Evolutionary conservation across 2,329 filamentous ascomycete species (phyloP), one percentile per base, ranked within the genome.

Genomic region (Aspergillus oerlinghausenensis): DNA sequence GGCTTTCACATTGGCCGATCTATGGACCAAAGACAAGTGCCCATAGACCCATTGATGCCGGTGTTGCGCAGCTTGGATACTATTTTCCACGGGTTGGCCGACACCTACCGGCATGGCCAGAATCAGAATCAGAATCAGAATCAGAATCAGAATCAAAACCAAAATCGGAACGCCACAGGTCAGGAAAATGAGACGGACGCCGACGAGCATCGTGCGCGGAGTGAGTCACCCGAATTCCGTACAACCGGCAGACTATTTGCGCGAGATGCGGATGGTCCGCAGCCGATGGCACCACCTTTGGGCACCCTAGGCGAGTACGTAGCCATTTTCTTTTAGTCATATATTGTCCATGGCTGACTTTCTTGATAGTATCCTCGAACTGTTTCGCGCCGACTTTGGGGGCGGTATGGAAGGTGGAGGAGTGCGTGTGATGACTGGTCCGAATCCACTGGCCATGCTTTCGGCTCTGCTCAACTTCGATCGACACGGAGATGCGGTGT

Each of bases 401-500:
- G 50, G 49, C 38, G 17, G 45, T 35, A 43, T 49, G 2, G 40
- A 51, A 21, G 60, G 57, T 19, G 56, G 55, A 7, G 67, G 61
- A 25, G 59, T 63, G 29, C 66, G 59, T 43, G 59, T 67, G 11
- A 62, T 67, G 57, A 58, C 58, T 25, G 63, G 57, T 9, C 59
- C 65, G 4, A 70, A 69, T 29, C 79, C 81, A 1, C 70, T 83
- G 51, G 75, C 79, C 26, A 69, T 84, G 21, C 72, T 83, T 40
- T 67, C 70, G 7, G 65, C 67, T 25, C 49, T 79, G 8, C 59
- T 79, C 49, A 73, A 72, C 54, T 63, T 74, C n/a, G 67, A 66
- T 10, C 70, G 71, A 26, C 80, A 83, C 57, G 90, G 92, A 21
- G 93, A 97, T 72, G 90, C 87, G 7, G 93, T 96, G 1, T 95